Conservation (phyloP, 2,329 filamentous ascomycete genomes). For the Sporothrix brasiliensis region DNA sequence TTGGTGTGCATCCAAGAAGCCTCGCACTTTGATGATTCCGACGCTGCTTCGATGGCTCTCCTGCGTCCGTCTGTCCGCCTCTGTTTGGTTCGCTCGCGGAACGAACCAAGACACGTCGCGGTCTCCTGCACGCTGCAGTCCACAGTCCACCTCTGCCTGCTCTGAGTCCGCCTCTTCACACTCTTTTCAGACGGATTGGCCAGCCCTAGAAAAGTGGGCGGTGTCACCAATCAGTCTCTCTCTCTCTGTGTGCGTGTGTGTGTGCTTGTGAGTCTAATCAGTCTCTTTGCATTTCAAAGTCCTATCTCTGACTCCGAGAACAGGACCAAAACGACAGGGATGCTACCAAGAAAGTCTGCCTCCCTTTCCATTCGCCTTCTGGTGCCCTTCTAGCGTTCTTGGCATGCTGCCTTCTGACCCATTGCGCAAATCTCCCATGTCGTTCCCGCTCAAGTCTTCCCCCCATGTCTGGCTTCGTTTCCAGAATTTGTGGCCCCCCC, state of each 20-base stretch:
- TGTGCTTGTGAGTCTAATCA: neutral
- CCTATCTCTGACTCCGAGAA: conserved; percentile 7
- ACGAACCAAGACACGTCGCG: conserved; percentile 1
- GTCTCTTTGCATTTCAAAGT: neutral
- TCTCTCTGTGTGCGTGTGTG: neutral
- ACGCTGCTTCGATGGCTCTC: neutral
- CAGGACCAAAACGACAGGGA: neutral
- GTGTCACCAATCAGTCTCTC: neutral
- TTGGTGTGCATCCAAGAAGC: conserved; percentile 18
- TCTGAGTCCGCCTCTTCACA: conserved; percentile 21
- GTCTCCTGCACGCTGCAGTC: conserved; percentile 16
- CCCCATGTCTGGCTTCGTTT: conserved; percentile 12
- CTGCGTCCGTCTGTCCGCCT: neutral
- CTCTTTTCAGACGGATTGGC: neutral
- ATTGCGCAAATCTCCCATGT: too few species aligned
- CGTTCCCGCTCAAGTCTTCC: neutral
- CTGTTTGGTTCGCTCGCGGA: neutral
- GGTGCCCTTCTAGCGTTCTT: conserved; percentile 31
- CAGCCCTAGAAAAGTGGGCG: conserved; percentile 33
- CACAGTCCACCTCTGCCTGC: neutral
- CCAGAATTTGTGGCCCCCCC: neutral
- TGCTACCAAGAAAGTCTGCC: conserved; percentile 1
- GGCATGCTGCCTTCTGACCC: conserved; percentile 8
- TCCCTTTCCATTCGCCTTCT: conserved; percentile 30
- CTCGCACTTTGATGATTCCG: neutral